Conservation (phyloP, 495 filamentous ascomycete genomes). For the Cercophora newfieldiana region DNA sequence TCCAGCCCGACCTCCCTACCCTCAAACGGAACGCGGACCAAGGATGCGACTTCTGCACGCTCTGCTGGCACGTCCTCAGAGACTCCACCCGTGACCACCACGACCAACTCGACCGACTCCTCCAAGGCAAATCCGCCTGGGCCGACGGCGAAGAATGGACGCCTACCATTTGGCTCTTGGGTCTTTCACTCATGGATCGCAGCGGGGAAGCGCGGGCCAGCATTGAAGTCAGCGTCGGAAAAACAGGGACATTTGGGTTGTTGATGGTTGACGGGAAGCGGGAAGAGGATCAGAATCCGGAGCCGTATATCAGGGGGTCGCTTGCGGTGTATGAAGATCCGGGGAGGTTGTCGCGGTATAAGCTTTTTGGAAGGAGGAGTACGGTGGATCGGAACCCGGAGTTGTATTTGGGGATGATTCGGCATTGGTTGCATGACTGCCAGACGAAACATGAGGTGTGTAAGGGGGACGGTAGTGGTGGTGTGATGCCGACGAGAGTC, state of each 20-base stretch:
- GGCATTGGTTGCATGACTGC: constrained; percentile 7
- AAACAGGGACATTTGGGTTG: background rate
- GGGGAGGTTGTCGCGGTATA: constrained; percentile 10
- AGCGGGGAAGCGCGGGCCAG: background rate
- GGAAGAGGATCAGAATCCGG: background rate
- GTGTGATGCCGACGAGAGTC: constrained; percentile 14
- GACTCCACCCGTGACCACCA: background rate
- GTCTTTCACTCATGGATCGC: background rate
- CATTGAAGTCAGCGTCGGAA: constrained; percentile 4
- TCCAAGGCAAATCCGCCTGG: constrained; percentile 13
- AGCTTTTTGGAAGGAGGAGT: constrained; percentile 5
- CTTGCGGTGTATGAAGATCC: constrained; percentile 9
- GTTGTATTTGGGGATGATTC: constrained; percentile 11
- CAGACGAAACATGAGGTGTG: constrained; percentile 6
- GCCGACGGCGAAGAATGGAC: constrained; percentile 9
- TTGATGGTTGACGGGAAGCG: background rate
- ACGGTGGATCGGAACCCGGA: constrained; percentile 12
- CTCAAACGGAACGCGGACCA: constrained; percentile 9
- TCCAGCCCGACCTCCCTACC: constrained; percentile 11
- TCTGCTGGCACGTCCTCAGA: constrained; percentile 11
- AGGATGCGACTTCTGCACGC: constrained; percentile 16
- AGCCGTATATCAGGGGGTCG: background rate
- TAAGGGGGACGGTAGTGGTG: background rate
- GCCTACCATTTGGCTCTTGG: constrained; percentile 16
- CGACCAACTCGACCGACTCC: background rate